Evolutionary conservation across 2,329 filamentous ascomycete species (phyloP), one percentile per base, ranked within the genome.

Genomic region (Hypoxylon sp.): DNA sequence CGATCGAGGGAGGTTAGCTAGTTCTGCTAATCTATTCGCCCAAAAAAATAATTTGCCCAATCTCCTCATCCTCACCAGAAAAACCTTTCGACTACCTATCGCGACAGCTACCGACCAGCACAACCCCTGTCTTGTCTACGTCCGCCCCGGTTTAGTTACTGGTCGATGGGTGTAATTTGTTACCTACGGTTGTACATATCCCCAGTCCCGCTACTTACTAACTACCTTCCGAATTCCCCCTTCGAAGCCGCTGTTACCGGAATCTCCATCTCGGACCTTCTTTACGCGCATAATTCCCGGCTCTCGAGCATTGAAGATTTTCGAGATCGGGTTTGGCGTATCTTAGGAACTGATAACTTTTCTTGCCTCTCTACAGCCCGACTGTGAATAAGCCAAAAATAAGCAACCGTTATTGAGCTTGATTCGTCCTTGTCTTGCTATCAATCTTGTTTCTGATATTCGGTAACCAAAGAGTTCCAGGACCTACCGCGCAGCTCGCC

Each of bases 11-110:
- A 61, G 41, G 39, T 65, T 61, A 70, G 53, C 43, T 46, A 57
- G 57, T 51, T 61, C 63, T 59, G 61, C 27, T 39, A 54, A 63
- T 64, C 63, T 62, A 70, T 70, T 70, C 65, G 65, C 34, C 60
- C 47, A 41, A 57, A 54, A 63, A 61, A 61, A 50, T 27, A 53
- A 63, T 61, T 61, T 59, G 19, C 52, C 52, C 45, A 59, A 65
- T 69, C 65, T 67, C 51, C 46, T 56, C 51, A 34, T 67, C 51
- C 46, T 56, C 51, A 34, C 21, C 5, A 48, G 25, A 32, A 50
- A 50, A 29, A 30, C 58, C 39, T 56, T 63, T 55, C 50, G 41
- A 55, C 51, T 29, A n/a, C n/a, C n/a, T n/a, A 68, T 65, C 65
- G 56, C 59, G 52, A 68, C 62, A 47, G 51, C 55, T 41, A 66